Evolutionary conservation across 2,329 filamentous ascomycete species (phyloP).

Genomic region (Epicoccum nigrum): DNA sequence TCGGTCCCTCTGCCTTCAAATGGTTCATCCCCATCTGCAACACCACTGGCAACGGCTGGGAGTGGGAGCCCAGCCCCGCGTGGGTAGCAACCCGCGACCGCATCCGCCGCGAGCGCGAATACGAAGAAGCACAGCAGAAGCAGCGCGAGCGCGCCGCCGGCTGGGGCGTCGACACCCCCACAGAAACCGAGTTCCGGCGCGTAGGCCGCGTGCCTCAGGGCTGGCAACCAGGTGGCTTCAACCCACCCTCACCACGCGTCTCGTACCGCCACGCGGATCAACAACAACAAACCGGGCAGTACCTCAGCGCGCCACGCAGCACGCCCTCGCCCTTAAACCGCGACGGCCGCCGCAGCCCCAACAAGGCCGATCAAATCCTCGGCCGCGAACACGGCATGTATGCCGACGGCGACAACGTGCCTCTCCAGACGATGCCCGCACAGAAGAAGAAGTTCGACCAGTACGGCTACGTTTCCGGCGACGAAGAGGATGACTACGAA

Average conservation of each 20-base stretch:
- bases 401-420: constrained; percentile 46
- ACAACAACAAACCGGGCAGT: constrained; percentile 45
- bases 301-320: background rate
- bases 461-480: constrained; percentile 45
- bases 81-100: constrained; percentile 76
- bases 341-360: constrained; percentile 46
- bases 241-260: constrained; percentile 34
- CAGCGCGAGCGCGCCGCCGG: constrained; percentile 69
- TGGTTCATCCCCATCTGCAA: constrained; percentile 85
- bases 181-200: constrained; percentile 45
- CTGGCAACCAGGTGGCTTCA: constrained; percentile 39
- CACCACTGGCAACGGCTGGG: constrained; percentile 91
- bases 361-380: constrained; percentile 52
- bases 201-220: constrained; percentile 34
- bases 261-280: constrained; percentile 43
- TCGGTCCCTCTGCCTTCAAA: constrained; percentile 73
- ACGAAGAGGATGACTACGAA: constrained; percentile 49
- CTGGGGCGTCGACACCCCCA: constrained; percentile 62
- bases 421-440: constrained; percentile 51
- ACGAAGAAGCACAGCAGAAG: constrained; percentile 58
- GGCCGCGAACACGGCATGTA: constrained; percentile 47
- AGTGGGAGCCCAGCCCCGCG: constrained; percentile 82
- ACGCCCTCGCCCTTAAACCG: constrained; percentile 27
- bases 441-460: constrained; percentile 41
- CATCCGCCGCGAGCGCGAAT: constrained; percentile 54